Evolutionary conservation across 2,329 filamentous ascomycete species (phyloP).

Genomic region (Colletotrichum sp.): DNA sequence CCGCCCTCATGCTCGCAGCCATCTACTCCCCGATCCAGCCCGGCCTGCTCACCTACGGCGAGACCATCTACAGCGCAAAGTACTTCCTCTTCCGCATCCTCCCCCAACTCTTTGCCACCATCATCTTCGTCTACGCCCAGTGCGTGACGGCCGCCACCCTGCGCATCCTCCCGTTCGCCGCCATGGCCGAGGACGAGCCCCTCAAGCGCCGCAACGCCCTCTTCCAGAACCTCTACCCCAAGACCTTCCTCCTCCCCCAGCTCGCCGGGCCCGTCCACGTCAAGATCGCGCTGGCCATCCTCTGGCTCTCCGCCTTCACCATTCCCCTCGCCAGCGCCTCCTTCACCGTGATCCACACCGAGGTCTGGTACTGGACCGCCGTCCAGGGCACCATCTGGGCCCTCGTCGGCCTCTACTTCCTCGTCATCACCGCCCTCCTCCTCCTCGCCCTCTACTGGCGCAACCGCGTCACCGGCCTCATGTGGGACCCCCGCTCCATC

Average conservation of each 20-base stretch:
- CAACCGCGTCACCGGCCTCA: slow-evolving; percentile 71
- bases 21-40: slow-evolving; percentile 66
- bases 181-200: slow-evolving; percentile 71
- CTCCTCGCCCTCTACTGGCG: slow-evolving; percentile 70
- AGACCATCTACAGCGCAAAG: slow-evolving; percentile 69
- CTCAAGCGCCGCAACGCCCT: slow-evolving; percentile 67
- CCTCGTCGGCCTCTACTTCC: slow-evolving; percentile 73
- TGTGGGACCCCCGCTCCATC: slow-evolving; percentile 84
- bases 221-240: slow-evolving; percentile 72
- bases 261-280: slow-evolving; percentile 69
- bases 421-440: slow-evolving; percentile 64
- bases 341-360: slow-evolving; percentile 69
- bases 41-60: slow-evolving; percentile 72
- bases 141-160: slow-evolving; percentile 76
- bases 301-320: slow-evolving; percentile 81
- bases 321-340: slow-evolving; percentile 81
- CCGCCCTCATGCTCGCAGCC: slow-evolving; percentile 74
- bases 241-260: slow-evolving; percentile 67
- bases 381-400: slow-evolving; percentile 82
- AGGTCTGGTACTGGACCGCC: slow-evolving; percentile 78
- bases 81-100: slow-evolving; percentile 90
- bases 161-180: slow-evolving; percentile 77
- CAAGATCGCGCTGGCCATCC: slow-evolving; percentile 67
- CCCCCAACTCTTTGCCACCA: slow-evolving; percentile 75
- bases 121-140: slow-evolving; percentile 79